These are phyloP conservation scores for Paramecium octaurelia DNA, from an alignment of 73 alveolate genomes.

Conservation along the genomic window DNA sequence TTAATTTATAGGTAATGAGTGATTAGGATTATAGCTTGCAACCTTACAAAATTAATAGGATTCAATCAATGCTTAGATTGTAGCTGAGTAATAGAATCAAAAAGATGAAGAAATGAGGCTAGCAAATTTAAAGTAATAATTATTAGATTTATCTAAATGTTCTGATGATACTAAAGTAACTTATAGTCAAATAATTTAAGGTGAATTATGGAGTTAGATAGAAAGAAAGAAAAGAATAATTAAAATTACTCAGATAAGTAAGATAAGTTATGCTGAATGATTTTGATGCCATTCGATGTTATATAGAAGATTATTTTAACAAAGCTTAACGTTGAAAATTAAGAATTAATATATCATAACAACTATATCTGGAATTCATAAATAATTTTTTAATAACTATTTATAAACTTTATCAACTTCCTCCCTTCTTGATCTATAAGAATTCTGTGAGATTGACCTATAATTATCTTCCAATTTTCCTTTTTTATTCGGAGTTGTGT, in stretches of 20 bases:
- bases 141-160: neutral
- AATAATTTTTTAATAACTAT: neutral
- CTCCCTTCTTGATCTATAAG: neutral
- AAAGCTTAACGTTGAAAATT: neutral
- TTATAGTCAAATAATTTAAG: neutral
- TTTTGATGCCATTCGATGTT: neutral
- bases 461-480: neutral
- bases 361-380: neutral
- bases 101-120: neutral
- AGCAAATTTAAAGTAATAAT: neutral
- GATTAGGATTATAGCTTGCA: neutral
- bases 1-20: neutral
- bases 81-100: neutral
- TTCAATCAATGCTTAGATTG: neutral
- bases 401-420: slow-evolving; percentile 12
- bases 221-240: neutral
- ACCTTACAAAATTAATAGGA: neutral
- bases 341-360: neutral
- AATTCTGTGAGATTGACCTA: neutral
- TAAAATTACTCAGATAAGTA: neutral
- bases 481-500: neutral
- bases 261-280: neutral
- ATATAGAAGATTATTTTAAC: neutral
- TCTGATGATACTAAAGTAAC: neutral
- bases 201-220: neutral